phyloP scores from a whole-genome alignment of 352 stramenopile genomes.

The Globisporangium radiosum region DNA sequence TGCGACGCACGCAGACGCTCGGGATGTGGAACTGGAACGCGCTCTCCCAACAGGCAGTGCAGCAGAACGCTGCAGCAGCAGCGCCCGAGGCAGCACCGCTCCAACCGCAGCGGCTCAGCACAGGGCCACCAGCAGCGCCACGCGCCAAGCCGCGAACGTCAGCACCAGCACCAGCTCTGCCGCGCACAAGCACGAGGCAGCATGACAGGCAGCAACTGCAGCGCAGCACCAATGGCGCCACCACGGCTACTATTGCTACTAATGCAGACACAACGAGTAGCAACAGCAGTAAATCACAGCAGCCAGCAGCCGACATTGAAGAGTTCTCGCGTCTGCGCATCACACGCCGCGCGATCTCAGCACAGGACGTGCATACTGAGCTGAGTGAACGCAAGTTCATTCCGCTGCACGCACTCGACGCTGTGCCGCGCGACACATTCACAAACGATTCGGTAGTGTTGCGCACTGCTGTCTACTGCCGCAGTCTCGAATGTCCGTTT shows the following conservation, averaged over 20 bases:
- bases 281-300: not conserved
- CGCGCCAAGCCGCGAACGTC: not conserved
- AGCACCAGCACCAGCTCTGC: not conserved
- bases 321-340: conserved; percentile 62
- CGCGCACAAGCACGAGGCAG: not conserved
- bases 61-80: conserved; percentile 10
- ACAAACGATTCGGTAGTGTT: conserved; percentile 37
- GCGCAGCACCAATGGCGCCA: not conserved
- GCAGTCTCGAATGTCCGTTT: not conserved
- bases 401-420: conserved; percentile 49
- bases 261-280: not conserved
- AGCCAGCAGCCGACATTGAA: conserved; percentile 19
- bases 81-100: not conserved
- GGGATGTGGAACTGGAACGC: conserved; percentile 19
- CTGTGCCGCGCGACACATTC: conserved; percentile 40
- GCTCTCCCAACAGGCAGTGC: conserved; percentile 13
- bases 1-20: not conserved
- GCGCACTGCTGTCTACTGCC: not conserved
- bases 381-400: conserved; percentile 73
- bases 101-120: not conserved
- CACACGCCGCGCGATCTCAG: conserved; percentile 37
- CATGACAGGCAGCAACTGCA: not conserved
- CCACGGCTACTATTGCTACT: conserved; percentile 16
- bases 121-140: not conserved
- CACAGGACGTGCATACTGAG: conserved; percentile 36